A percentile compares a stretch with the other conserved stretches of the same genome.
Conservation (phyloP, 2,329 filamentous ascomycete species). For the Arthroderma sp. region DNA sequence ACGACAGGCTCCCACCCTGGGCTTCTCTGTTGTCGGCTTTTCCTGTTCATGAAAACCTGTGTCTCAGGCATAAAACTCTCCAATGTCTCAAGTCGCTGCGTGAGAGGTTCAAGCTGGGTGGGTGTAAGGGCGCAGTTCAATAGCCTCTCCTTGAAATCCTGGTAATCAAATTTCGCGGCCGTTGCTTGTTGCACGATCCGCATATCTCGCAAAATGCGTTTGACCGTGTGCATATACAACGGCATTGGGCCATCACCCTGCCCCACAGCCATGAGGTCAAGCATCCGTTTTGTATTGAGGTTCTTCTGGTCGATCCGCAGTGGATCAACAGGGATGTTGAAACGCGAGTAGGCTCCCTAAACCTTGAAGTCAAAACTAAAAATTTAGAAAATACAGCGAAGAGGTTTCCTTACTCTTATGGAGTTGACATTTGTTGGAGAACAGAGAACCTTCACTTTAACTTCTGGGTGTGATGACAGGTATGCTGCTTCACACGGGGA, state of each 20-base stretch:
- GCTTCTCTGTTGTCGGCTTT: not conserved
- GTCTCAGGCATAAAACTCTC: slow-evolving; percentile 14
- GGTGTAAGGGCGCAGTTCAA: slow-evolving; percentile 3
- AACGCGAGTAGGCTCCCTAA: slow-evolving; percentile 27
- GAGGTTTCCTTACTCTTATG: slow-evolving; percentile 11
- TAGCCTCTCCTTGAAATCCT: slow-evolving; percentile 28
- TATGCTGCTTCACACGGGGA: slow-evolving; percentile 49
- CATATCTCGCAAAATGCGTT: slow-evolving; percentile 45
- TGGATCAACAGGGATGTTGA: slow-evolving; percentile 38
- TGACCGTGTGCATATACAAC: slow-evolving; percentile 45
- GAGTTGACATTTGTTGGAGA: slow-evolving; percentile 37
- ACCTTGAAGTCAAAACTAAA: too few species aligned
- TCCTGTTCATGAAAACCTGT: slow-evolving; percentile 1
- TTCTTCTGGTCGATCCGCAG: slow-evolving; percentile 40
- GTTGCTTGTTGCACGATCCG: slow-evolving; percentile 25
- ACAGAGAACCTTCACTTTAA: slow-evolving; percentile 42
- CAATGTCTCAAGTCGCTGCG: slow-evolving; percentile 12
- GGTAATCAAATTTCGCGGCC: slow-evolving; percentile 37
- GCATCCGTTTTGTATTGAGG: slow-evolving; percentile 46
- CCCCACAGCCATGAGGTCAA: slow-evolving; percentile 46
- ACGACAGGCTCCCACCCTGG: not conserved
- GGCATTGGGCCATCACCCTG: slow-evolving; percentile 30
- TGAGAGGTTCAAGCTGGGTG: slow-evolving; percentile 10
- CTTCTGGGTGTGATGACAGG: slow-evolving; percentile 31
- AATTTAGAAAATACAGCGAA: too few species aligned